A percentile compares a stretch with the other conserved stretches of the same genome.
phyloP scores from a whole-genome alignment of 495 filamentous ascomycete species.

The Penicillium daleae region DNA sequence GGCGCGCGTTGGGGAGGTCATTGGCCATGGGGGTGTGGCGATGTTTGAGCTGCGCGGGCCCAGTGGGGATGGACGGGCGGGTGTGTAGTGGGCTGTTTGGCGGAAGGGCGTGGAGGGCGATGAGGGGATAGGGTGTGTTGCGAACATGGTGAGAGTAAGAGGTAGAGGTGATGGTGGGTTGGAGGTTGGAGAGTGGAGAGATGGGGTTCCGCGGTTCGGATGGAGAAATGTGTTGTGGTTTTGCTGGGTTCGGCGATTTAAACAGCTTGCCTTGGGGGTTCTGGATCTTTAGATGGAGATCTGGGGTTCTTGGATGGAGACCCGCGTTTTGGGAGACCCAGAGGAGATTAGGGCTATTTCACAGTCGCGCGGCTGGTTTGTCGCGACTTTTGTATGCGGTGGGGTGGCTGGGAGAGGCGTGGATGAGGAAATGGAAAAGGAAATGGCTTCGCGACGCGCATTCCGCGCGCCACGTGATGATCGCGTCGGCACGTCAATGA shows the following conservation, averaged over 20 bases:
- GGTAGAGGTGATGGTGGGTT: not conserved
- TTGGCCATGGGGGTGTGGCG: slow-evolving; percentile 35
- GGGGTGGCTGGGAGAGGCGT: too few species aligned
- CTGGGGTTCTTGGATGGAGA: not conserved
- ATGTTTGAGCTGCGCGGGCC: slow-evolving; percentile 33
- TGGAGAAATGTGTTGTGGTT: slow-evolving; percentile 27
- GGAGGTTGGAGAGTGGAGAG: slow-evolving; percentile 9
- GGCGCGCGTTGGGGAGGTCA: slow-evolving; percentile 23
- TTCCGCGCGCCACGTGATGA: slow-evolving; percentile 24
- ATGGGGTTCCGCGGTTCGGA: slow-evolving; percentile 29
- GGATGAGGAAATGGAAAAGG: too few species aligned
- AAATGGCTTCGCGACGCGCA: slow-evolving; percentile 27
- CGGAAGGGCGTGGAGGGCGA: slow-evolving; percentile 41
- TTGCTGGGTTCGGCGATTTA: slow-evolving; percentile 16
- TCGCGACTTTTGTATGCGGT: slow-evolving; percentile 18
- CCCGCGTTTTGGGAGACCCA: not conserved
- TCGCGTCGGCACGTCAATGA: slow-evolving; percentile 21
- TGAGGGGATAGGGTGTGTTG: slow-evolving; percentile 45
- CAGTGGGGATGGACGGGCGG: slow-evolving; percentile 57
- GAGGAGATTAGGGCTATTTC: not conserved
- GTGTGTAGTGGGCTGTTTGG: slow-evolving; percentile 49
- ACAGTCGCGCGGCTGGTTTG: not conserved
- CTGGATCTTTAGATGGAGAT: not conserved
- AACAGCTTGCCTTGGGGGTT: not conserved
- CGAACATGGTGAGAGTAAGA: slow-evolving; percentile 40